Evolutionary conservation across 2,329 filamentous ascomycete species (phyloP).

Genomic region (Talaromyces sp.): DNA sequence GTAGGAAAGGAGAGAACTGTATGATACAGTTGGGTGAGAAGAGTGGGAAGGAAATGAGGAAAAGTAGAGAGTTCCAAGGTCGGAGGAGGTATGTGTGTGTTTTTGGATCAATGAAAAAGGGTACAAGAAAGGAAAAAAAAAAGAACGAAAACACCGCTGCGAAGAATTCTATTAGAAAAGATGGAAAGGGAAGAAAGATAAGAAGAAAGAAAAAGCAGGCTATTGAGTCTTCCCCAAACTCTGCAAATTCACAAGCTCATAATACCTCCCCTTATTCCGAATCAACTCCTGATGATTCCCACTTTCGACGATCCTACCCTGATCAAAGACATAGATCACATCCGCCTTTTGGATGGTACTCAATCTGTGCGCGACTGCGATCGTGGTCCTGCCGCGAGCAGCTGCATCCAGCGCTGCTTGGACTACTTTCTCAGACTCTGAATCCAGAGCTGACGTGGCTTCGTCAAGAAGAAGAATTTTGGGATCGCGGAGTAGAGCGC

Average conservation of each 20-base stretch:
- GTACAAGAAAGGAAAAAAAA: too few relatives aligned
- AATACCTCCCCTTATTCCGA: conserved; percentile 65
- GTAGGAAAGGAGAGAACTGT: too few relatives aligned
- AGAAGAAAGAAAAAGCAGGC: neutral
- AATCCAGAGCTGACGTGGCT: conserved; percentile 55
- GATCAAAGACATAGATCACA: conserved; percentile 93
- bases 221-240: conserved; percentile 57
- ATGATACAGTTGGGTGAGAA: too few relatives aligned
- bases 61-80: too few relatives aligned
- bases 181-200: neutral
- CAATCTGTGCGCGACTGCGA: conserved; percentile 87
- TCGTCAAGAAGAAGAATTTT: conserved; percentile 81
- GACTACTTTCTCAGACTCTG: conserved; percentile 47
- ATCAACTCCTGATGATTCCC: conserved; percentile 73
- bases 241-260: conserved; percentile 74
- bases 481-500: conserved; percentile 84
- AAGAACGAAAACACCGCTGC: neutral
- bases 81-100: too few relatives aligned
- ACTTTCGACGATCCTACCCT: conserved; percentile 76
- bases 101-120: too few relatives aligned
- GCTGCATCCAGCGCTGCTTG: conserved; percentile 75
- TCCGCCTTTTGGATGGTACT: conserved; percentile 94
- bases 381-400: conserved; percentile 78
- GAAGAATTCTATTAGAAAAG: neutral
- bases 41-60: too few relatives aligned